These are phyloP conservation scores for Pythium plurisporium DNA, from an alignment of 352 stramenopile genomes.

Conservation along the genomic window DNA sequence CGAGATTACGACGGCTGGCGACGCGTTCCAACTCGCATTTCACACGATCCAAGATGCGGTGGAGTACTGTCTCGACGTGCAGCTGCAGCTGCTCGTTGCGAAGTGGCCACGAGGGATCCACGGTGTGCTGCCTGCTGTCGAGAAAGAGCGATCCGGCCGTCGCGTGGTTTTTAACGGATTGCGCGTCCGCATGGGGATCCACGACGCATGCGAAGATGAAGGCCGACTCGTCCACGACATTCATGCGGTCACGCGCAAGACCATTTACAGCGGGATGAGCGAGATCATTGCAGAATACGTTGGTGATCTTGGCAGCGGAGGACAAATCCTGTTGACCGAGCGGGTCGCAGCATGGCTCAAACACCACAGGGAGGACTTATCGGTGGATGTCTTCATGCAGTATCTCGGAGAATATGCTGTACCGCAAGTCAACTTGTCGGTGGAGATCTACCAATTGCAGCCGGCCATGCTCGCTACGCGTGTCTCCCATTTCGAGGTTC, in stretches of 20 bases:
- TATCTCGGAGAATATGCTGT: no score
- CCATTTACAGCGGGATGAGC: no score
- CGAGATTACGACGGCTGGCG: constrained; percentile 67
- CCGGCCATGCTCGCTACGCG: no score
- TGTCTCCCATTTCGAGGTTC: no score
- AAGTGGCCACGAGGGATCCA: constrained; percentile 64
- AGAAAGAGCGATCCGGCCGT: constrained; percentile 20
- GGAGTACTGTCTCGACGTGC: constrained; percentile 22
- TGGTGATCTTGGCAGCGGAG: no score
- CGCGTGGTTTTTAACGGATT: constrained; percentile 25
- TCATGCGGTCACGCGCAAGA: background rate
- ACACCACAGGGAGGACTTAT: no score
- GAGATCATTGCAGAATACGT: no score
- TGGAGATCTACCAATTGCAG: no score
- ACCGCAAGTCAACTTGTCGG: no score
- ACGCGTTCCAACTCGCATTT: constrained; percentile 70
- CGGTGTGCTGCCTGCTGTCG: constrained; percentile 39
- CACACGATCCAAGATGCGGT: constrained; percentile 60
- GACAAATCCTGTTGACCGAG: no score
- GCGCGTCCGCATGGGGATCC: constrained; percentile 31
- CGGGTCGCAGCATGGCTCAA: no score
- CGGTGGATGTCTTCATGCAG: no score
- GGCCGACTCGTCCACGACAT: background rate
- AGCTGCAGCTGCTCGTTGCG: constrained; percentile 27
- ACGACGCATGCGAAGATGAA: constrained; percentile 2